phyloP scores from a whole-genome alignment of 2,329 filamentous ascomycete genomes.

The Geosmithia morbida region DNA sequence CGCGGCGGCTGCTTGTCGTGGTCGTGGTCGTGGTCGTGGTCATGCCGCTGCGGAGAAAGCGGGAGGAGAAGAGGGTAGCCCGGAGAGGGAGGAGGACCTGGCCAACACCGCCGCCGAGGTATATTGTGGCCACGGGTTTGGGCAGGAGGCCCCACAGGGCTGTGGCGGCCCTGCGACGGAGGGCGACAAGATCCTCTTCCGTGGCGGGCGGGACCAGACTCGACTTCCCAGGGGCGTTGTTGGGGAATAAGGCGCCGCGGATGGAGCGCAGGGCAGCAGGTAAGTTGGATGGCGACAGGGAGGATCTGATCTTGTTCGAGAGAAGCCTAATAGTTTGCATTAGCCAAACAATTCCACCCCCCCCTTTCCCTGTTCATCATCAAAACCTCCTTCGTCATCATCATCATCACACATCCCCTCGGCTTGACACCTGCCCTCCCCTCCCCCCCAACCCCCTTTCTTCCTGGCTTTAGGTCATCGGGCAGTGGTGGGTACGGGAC shows the following conservation, averaged over 20 bases:
- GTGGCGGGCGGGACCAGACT: slow-evolving; percentile 44
- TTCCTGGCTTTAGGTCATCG: neutral
- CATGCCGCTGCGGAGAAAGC: slow-evolving; percentile 1
- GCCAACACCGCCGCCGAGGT: slow-evolving; percentile 25
- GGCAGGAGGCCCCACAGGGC: slow-evolving; percentile 36
- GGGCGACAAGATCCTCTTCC: slow-evolving; percentile 42
- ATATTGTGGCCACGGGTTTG: slow-evolving; percentile 30
- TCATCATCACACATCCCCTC: too few species aligned
- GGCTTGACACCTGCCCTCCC: too few species aligned
- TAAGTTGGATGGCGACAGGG: slow-evolving; percentile 50
- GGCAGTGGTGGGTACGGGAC: neutral
- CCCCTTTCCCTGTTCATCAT: too few species aligned
- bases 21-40: too few species aligned
- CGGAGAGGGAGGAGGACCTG: slow-evolving; percentile 4
- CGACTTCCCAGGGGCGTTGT: slow-evolving; percentile 58
- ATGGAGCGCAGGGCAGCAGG: slow-evolving; percentile 54
- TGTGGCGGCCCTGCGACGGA: slow-evolving; percentile 53
- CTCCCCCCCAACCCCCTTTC: too few species aligned
- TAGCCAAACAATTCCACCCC: too few species aligned
- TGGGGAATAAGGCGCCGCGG: slow-evolving; percentile 72
- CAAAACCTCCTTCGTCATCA: too few species aligned
- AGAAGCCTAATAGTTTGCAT: slow-evolving; percentile 34
- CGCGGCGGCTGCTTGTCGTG: too few species aligned
- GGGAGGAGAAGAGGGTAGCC: too few species aligned
- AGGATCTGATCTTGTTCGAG: slow-evolving; percentile 38